Base-by-base conservation (phyloP, 2,329 filamentous ascomycete genomes). In the Penicillium sp. region DNA sequence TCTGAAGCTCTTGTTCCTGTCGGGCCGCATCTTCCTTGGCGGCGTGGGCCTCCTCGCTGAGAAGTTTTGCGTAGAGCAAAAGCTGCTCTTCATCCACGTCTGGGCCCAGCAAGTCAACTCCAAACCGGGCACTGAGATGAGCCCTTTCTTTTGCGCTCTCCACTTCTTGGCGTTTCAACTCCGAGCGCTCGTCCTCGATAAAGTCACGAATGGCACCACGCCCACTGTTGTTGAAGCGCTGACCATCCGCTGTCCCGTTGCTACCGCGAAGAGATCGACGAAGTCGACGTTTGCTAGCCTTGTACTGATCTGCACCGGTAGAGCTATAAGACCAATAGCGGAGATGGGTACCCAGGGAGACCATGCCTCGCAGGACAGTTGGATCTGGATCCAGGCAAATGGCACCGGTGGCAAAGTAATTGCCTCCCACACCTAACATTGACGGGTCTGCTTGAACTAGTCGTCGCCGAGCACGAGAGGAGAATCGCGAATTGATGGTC, bases 271-370 rank as follows among this genome's bases (percentile, higher is more conserved):
- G 83, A 1, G 82, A 80, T 49, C 88, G 84, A 34, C 88, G 84
- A 11, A 85, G 72, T 7, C 83, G 84, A n/a, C 90, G 85, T 69
- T 94, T 95, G 53, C 81, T 86, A 47, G 83, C 83, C 43, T 85
- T 80, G 50, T 85, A 82, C 51, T 89, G 83, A 59, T 86, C 84
- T 0, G 85, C 85, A 8, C 79, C 79, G 25, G 79, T 79, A n/a
- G 90, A 91, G 66, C 88, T 94, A 65, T 94, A 97, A 3, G 87
- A 84, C 93, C 93, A 98, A 66, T 90, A 97, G 9, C 89, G 86
- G 13, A 98, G 72, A 61, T 91, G 86, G 0, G 86, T 87, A 9
- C 93, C 93, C 43, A 95, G 82, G 1, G 90, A 86, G 1, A 96
- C 84, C 51, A 95, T 82, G 5, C 93, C 93, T 33, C 91, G 84